Base-by-base conservation (phyloP, 768 basidiomycete genomes). In the Rhodotorula babjevae region DNA sequence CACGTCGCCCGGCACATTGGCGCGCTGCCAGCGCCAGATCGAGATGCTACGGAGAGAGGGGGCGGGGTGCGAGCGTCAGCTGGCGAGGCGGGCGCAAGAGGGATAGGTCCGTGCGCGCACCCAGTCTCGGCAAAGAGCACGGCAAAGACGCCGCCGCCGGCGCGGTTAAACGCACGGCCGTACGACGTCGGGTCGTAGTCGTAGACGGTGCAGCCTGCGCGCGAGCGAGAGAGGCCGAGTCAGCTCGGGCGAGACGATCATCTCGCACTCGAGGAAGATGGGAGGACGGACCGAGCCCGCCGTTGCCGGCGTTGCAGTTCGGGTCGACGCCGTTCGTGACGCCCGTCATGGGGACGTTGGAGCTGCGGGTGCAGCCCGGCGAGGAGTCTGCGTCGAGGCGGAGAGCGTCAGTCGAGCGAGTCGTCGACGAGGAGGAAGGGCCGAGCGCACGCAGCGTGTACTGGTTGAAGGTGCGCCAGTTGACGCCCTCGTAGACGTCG, bases 1-100 rank as follows among this genome's bases (percentile, higher is more conserved):
- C 42, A 76, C 16, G 57, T 79, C 78, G 9, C 27, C 16, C 18
- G 78, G 78, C 44, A 79, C 72, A 6, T 68, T 53, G 67, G 70
- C 72, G 66, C 84, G 80, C 55, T 77, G 72, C 78, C 84, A 85
- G 81, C 81, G 82, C 83, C 86, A 87, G 71, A 86, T 82, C 40
- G 78, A 77, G 69, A 87, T 83, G 21, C 84, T 61, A 44, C n/a
- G 15, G 36, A 7, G 42, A 0, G 19, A 19, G 23, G 12, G 6
- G 21, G 56, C n/a, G 23, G 12, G 2, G 23, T 8, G 12, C 19
- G 11, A 4, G 40, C 3, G 33, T 9, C 33, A 21, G 31, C 8
- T 2, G 47, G 2, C 36, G 40, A 85, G 50, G 44, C 44, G 3
- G 12, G 44, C 14, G 44, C 14, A 11, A 12, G 44, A 12, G 78